Conservation (phyloP, 345 rosid species). For the Syzygium jambos region DNA sequence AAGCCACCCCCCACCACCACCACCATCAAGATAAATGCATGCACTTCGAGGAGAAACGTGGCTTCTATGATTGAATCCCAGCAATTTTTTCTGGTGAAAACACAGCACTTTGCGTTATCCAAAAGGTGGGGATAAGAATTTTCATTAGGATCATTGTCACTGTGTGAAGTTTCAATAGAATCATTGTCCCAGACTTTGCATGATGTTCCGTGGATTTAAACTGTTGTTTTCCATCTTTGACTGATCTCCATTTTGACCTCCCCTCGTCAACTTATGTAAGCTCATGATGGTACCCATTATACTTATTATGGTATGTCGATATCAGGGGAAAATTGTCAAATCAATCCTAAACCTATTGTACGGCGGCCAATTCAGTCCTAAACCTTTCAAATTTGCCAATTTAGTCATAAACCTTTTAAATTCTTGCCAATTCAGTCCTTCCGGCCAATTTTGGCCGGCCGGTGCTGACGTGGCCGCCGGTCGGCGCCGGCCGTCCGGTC, state of each 20-base stretch:
- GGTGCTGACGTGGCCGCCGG: no score
- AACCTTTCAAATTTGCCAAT: no score
- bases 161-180: neutral
- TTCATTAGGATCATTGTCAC: neutral
- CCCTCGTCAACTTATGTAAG: neutral
- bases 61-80: neutral
- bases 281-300: neutral
- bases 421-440: no score
- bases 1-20: neutral
- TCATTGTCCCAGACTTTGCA: neutral
- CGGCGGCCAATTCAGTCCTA: no score
- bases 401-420: no score
- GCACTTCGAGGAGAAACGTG: neutral
- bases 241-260: neutral
- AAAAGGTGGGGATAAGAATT: neutral
- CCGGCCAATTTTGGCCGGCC: no score
- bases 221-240: neutral
- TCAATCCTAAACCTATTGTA: no score
- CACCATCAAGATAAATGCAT: neutral
- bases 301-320: neutral
- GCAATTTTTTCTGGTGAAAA: neutral
- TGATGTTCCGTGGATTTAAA: neutral
- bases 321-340: no score
- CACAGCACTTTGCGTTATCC: neutral
- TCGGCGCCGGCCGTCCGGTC: no score